Evolutionary conservation across 108 stramenopile genomes (phyloP), one percentile per base, ranked within the genome.

Genomic region (Seminavis robusta): DNA sequence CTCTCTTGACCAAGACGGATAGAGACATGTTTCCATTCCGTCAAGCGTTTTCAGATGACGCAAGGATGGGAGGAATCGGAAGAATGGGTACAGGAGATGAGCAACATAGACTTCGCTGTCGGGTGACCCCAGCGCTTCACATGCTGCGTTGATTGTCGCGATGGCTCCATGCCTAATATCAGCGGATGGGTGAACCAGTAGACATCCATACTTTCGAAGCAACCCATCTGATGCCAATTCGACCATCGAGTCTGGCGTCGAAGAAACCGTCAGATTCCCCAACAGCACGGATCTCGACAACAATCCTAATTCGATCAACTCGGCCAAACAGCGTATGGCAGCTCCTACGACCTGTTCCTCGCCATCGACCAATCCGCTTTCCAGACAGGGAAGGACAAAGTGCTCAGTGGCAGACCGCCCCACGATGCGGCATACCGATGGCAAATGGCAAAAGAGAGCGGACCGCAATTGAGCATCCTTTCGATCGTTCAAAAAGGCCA

Each of bases 301-400:
- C 4, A 95, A 56, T 4, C 77, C 79, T 41, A 80, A 45, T 4
- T 70, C 61, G 30, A 91, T 52, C 52, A 95, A 66, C 16, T 81
- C 36, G 6, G 69, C 54, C 27, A 95, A 61, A 32, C 87, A 87
- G 7, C 26, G 21, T 6, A 98, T 53, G 19, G 95, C 95, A 28
- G 75, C 54, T 13, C 66, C 68, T 9, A 95, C 69, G 25, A 98
- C 98, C 19, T 66, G 53, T 54, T 97, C 95, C 43, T 88, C 82
- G 10, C 74, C 64, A 65, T 99, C 98, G 29, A 80, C 84, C 7
- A 98, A 81, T 1, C 83, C 91, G 29, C 93, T 92, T 71, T 96
- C 96, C 25, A 99, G 61, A 61, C 94, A 95, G 25, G 97, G 97
- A 6, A 97, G 57, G 43, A 98, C 84, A 74, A 95, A 98, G 48